phyloP scores from a whole-genome alignment of 164 flowering plant genomes.

The Annona cherimola region DNA sequence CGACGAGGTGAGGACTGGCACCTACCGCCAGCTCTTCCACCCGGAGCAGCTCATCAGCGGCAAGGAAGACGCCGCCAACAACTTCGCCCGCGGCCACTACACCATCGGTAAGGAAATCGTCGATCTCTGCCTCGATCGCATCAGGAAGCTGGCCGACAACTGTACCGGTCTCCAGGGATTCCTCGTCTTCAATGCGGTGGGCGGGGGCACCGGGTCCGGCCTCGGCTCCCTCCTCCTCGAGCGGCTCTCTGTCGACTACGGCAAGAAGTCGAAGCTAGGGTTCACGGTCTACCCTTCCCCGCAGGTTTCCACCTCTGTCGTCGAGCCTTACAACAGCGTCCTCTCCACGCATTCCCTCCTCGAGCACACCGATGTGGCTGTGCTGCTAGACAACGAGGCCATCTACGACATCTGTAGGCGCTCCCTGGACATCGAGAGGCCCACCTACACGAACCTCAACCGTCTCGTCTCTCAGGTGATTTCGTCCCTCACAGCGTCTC shows the following conservation, averaged over 20 bases:
- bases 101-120: constrained; percentile 65
- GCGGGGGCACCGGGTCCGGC: constrained; percentile 59
- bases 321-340: constrained; percentile 55
- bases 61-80: constrained; percentile 67
- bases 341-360: constrained; percentile 53
- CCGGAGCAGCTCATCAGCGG: constrained; percentile 62
- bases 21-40: constrained; percentile 56
- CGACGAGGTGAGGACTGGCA: constrained; percentile 58
- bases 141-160: constrained; percentile 52
- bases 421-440: constrained; percentile 53
- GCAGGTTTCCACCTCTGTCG: constrained; percentile 55
- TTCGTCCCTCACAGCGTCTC: constrained; percentile 52
- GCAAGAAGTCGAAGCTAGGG: constrained; percentile 46
- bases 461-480: constrained; percentile 57
- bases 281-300: constrained; percentile 59
- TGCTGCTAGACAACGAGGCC: constrained; percentile 52
- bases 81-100: constrained; percentile 64
- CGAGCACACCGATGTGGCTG: constrained; percentile 54
- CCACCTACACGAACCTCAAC: constrained; percentile 57
- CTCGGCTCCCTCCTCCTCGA: constrained; percentile 53
- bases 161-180: constrained; percentile 61
- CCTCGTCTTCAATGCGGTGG: constrained; percentile 53
- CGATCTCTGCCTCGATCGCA: constrained; percentile 52
- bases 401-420: constrained; percentile 52
- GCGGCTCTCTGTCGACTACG: constrained; percentile 51